Base-by-base conservation (phyloP, 2,329 filamentous ascomycete species). In the Rhinocladiella mackenziei region DNA sequence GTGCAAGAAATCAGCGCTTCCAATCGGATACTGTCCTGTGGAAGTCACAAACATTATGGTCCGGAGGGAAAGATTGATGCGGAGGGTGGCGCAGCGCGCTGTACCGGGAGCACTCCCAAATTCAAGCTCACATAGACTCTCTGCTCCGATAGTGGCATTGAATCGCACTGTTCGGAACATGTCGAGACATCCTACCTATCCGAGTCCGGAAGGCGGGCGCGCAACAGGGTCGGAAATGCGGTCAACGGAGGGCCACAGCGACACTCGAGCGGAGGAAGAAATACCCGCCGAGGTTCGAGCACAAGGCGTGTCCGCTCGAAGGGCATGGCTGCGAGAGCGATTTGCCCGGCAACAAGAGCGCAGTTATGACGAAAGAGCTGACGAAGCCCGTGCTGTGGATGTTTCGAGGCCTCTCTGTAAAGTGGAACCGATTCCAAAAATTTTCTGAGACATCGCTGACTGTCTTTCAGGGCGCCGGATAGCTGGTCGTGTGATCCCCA, bases 21-120 rank as follows among this genome's bases (percentile, higher is more conserved):
- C 89, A 5, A 58, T 56, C 69, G 86, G 73, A 13, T 75, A 78
- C 57, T 81, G 79, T 43, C 81, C 83, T 0, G 67, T 71, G 0
- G 73, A 74, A 13, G 81, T 94, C 30, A 94, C 88, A 4, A 92
- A 94, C 56, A 75, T 77, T 11, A 94, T 94, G 84, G 89, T 94
- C 4, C 81, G 86, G 14, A 78, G 86, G 28, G 89, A 95, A 65
- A 75, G 84, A 11, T 77, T 84, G 17, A 69, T 88, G 9, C 71
- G 83, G 31, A 31, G 53, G 31, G 54, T 56, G 40, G 43, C 45
- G 28, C 39, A 50, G 32, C 47, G 50, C 6, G 15, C 20, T 10
- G 35, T 13, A 10, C 34, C 39, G 5, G 38, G 22, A 20, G n/a
- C 33, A 10, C 14, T 17, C 10, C 28, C 28, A 6, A 32, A 31